Conservation (phyloP, 208 protist genomes). For the Leishmania arabica region DNA sequence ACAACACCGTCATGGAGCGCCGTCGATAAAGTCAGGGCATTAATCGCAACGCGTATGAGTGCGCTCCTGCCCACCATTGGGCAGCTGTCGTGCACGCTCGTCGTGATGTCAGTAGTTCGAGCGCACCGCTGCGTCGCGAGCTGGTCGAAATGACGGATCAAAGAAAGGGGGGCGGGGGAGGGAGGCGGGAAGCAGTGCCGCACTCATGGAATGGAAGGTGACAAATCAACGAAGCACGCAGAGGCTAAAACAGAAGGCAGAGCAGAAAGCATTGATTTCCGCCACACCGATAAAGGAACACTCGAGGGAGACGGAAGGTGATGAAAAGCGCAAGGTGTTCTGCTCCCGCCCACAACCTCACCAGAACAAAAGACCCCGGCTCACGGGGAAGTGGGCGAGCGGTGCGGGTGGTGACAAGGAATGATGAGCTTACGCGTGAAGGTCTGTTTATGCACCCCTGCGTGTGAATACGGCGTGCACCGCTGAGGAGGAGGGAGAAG, state of each 20-base stretch:
- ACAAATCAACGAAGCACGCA: background rate
- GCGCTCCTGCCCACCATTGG: constrained; percentile 92
- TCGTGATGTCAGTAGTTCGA: constrained; percentile 55
- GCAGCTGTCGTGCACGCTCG: constrained; percentile 67
- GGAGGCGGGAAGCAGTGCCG: background rate
- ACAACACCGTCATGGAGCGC: constrained; percentile 97
- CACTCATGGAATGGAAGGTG: background rate
- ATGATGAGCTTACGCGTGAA: background rate
- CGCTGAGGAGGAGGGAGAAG: background rate
- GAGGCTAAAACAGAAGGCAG: background rate
- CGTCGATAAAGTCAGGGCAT: constrained; percentile 93
- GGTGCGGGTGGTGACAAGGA: background rate
- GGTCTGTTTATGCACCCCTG: background rate
- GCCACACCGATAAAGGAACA: background rate
- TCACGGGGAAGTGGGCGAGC: background rate
- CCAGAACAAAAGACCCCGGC: background rate
- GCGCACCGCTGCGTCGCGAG: constrained; percentile 25
- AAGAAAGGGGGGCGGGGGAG: background rate
- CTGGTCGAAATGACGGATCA: background rate
- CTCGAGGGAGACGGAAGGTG: background rate
- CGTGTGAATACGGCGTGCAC: background rate
- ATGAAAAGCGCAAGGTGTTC: background rate
- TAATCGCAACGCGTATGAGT: constrained; percentile 97
- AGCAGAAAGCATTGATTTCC: background rate
- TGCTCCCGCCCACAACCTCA: background rate